Evolutionary conservation across 805 yeast species (phyloP).

Genomic region (Kuraishia piskuri): DNA sequence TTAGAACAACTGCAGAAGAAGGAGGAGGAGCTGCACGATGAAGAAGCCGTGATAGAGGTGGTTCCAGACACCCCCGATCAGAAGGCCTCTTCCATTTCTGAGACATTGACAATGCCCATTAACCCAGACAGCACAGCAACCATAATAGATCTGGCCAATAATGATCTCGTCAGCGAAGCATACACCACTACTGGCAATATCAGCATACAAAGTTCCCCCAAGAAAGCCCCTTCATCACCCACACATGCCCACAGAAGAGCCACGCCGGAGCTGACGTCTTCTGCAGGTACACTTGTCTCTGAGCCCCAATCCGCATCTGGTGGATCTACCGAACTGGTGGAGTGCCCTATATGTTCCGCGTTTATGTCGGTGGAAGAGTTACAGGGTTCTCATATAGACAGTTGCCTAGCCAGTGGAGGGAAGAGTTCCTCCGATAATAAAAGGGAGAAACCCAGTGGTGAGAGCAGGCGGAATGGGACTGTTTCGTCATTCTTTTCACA

Average conservation of each 20-base stretch:
- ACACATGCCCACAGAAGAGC: not conserved
- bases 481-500: not conserved
- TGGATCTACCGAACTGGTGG: slow-evolving; percentile 26
- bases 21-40: not conserved
- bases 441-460: slow-evolving; percentile 6
- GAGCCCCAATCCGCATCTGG: slow-evolving; percentile 6
- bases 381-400: slow-evolving; percentile 54
- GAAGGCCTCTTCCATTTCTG: not conserved
- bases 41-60: slow-evolving; percentile 1
- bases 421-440: slow-evolving; percentile 1
- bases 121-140: not conserved
- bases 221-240: not conserved
- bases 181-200: not conserved
- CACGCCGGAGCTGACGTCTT: not conserved
- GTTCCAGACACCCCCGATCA: slow-evolving; percentile 2
- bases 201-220: not conserved
- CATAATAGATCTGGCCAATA: not conserved
- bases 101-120: not conserved
- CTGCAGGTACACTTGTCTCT: slow-evolving; percentile 8
- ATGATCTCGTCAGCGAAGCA: not conserved
- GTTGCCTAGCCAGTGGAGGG: slow-evolving; percentile 31
- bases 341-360: slow-evolving; percentile 62
- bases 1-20: slow-evolving; percentile 18
- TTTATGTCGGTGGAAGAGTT: slow-evolving; percentile 45
- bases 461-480: not conserved